Conservation (phyloP, 371 early-diverging fungal species). For the Nosema muscidifuracis region DNA sequence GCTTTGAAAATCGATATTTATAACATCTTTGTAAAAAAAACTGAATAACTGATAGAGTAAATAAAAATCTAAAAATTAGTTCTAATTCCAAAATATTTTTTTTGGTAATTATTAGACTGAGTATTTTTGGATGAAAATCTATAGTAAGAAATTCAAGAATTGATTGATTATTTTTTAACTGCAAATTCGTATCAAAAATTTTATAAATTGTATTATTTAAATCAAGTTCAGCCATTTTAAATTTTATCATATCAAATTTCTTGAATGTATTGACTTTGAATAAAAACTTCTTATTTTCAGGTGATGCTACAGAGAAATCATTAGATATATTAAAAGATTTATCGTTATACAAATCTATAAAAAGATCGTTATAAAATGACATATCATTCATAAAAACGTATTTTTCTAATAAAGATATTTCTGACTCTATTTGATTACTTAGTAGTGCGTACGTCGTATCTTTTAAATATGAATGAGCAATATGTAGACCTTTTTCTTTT, state of each 20-base stretch:
- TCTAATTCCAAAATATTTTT: conserved; percentile 32
- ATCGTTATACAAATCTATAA: conserved; percentile 21
- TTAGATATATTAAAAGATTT: background rate
- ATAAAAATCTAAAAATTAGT: conserved; percentile 36
- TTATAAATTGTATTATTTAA: conserved; percentile 15
- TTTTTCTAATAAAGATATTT: conserved; percentile 9
- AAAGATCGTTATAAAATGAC: conserved; percentile 16
- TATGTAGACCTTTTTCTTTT: background rate
- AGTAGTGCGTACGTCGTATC: background rate
- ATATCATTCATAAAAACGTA: conserved; percentile 19
- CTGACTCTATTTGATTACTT: background rate
- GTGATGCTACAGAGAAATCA: background rate
- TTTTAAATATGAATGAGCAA: conserved; percentile 1
- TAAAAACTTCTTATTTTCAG: conserved; percentile 5
- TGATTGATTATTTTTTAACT: background rate
- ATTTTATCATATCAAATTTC: conserved; percentile 2
- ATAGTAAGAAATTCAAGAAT: conserved; percentile 18
- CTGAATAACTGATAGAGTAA: conserved; percentile 11
- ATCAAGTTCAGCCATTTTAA: background rate
- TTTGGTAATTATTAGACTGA: conserved; percentile 7
- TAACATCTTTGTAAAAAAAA: conserved; percentile 18
- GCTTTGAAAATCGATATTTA: conserved; percentile 13
- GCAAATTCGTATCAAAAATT: background rate
- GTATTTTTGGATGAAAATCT: conserved; percentile 17
- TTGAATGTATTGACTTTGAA: conserved; percentile 26